A percentile compares a stretch with the other conserved stretches of the same genome.
These are phyloP conservation scores for Dioscorea zingiberensis DNA, from an alignment of 106 monocot genomes.

Conservation along the genomic window DNA sequence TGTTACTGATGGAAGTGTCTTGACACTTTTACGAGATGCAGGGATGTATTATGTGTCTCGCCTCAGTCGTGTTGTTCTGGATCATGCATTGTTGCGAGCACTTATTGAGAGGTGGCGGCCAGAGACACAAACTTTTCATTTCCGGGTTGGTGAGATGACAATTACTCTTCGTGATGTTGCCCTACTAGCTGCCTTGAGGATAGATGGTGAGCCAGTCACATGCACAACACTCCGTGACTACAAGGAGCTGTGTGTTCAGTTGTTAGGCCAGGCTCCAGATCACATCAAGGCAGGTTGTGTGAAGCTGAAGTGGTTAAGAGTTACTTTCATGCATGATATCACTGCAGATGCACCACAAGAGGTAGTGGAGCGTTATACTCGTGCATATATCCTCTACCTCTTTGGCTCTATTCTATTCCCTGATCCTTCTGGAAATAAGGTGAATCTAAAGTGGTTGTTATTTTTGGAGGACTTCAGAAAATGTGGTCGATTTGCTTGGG, in stretches of 20 bases:
- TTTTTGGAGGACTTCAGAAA: neutral
- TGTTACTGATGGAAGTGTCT: neutral
- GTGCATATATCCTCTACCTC: neutral
- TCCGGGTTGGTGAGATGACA: neutral
- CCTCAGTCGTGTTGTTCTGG: neutral
- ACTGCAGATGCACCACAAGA: neutral
- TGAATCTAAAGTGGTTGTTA: neutral
- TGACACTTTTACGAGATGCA: neutral
- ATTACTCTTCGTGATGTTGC: neutral
- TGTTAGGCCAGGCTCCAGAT: neutral
- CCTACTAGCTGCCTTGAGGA: neutral
- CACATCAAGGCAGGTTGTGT: neutral
- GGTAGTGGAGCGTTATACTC: neutral
- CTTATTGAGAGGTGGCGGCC: neutral
- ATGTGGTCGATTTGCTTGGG: neutral
- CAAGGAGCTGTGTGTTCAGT: neutral
- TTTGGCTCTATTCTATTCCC: neutral
- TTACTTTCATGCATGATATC: neutral
- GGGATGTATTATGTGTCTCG: neutral
- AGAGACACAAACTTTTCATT: neutral
- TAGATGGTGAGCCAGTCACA: neutral
- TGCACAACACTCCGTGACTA: neutral
- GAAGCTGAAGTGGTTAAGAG: neutral
- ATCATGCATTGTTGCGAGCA: neutral
- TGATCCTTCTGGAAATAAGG: neutral